Percentiles rank a stretch among this genome's conserved stretches.
phyloP scores from a whole-genome alignment of 2,329 filamentous ascomycete species.

The Aspergillus brasiliensis region DNA sequence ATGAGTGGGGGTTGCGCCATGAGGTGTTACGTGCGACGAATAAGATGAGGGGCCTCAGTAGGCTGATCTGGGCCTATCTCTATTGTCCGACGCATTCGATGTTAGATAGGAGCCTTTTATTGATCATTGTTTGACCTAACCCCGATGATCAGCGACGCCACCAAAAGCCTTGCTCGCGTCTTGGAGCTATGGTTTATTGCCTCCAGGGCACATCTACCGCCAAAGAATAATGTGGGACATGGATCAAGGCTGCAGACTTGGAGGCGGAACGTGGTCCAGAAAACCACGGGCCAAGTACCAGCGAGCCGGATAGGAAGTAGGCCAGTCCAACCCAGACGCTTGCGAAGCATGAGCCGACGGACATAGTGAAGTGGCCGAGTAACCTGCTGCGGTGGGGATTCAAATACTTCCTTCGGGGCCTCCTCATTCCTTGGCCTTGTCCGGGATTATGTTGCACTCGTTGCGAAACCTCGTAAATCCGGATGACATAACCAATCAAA shows the following conservation, averaged over 20 bases:
- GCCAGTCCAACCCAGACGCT: background rate
- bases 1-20: background rate
- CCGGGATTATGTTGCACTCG: conserved; percentile 6
- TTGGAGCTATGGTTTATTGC: background rate
- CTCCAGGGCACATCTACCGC: conserved; percentile 3
- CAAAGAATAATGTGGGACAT: background rate
- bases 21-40: background rate
- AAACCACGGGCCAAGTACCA: conserved; percentile 4
- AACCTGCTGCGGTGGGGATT: conserved; percentile 6
- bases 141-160: conserved; percentile 4
- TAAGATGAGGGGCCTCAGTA: conserved; percentile 1
- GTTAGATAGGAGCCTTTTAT: background rate
- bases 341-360: background rate
- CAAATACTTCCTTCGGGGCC: conserved; percentile 6
- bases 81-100: background rate
- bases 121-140: conserved; percentile 4
- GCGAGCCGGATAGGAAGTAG: conserved; percentile 2
- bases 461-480: conserved; percentile 10
- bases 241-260: conserved; percentile 5
- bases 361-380: conserved; percentile 2
- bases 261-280: background rate
- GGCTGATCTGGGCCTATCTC: conserved; percentile 6
- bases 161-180: conserved; percentile 3
- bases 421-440: conserved; percentile 5
- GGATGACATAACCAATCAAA: conserved; percentile 1